Evolutionary conservation across 176 grass and related monocot genomes (phyloP).

Genomic region (Microstegium vimineum): DNA sequence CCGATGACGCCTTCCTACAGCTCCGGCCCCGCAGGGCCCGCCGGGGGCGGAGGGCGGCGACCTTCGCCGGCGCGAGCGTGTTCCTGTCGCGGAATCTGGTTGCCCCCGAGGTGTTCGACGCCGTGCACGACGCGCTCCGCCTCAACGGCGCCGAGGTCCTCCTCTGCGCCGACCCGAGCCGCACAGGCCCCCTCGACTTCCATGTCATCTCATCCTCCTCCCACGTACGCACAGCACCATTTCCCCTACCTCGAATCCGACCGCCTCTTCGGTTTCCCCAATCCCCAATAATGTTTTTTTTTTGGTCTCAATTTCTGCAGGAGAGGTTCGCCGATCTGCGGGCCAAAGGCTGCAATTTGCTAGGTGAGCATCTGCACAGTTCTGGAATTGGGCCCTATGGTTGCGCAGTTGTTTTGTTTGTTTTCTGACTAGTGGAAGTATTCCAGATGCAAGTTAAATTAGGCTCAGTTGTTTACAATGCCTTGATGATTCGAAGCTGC

Average conservation of each 20-base stretch:
- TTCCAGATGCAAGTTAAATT: background rate
- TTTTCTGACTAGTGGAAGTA: background rate
- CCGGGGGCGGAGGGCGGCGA: conserved; percentile 40
- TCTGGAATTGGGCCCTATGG: background rate
- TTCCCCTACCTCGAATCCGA: background rate
- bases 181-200: conserved; percentile 53
- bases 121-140: conserved; percentile 82
- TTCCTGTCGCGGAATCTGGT: conserved; percentile 88
- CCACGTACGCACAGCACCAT: conserved; percentile 43
- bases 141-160: conserved; percentile 87
- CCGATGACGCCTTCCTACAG: conserved; percentile 36
- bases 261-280: background rate
- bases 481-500: background rate
- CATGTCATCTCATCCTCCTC: conserved; percentile 88
- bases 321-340: conserved; percentile 83
- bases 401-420: background rate
- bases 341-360: conserved; percentile 72
- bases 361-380: conserved; percentile 45
- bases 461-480: background rate
- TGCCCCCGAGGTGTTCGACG: conserved; percentile 80
- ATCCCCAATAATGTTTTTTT: conserved; percentile 28
- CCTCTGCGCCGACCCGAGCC: conserved; percentile 57
- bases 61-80: conserved; percentile 71
- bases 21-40: background rate
- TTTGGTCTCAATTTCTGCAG: conserved; percentile 34